phyloP scores from a whole-genome alignment of 257 asterid genomes.

The Datura wrightii region DNA sequence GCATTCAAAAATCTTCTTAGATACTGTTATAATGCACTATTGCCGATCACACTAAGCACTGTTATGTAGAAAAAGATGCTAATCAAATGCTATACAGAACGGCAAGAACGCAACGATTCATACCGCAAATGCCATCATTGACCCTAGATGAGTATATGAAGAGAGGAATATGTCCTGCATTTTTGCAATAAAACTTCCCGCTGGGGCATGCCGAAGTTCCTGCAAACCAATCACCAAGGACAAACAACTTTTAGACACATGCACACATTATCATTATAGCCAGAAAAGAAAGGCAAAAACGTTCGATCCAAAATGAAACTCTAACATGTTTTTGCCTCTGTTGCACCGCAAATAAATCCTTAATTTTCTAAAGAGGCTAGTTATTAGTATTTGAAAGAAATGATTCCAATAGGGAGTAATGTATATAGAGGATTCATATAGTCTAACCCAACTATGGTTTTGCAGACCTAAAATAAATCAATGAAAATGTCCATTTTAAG shows the following conservation, averaged over 20 bases:
- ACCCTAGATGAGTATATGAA: constrained; percentile 81
- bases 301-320: constrained; percentile 4
- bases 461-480: not conserved
- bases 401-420: not conserved
- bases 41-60: not conserved
- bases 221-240: constrained; percentile 49
- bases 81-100: not conserved
- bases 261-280: not conserved
- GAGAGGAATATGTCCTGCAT: constrained; percentile 78
- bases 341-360: not conserved
- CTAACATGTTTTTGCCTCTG: not conserved
- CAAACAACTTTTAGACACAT: not conserved
- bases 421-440: not conserved
- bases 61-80: not conserved
- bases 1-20: not conserved
- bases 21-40: not conserved
- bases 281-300: not conserved
- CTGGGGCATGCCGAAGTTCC: constrained; percentile 98
- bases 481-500: not conserved
- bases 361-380: not conserved
- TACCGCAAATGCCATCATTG: constrained; percentile 96
- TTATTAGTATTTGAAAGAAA: not conserved
- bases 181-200: constrained; percentile 86
- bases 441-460: not conserved
- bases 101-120: constrained; percentile 4